Evolutionary conservation across 2,329 filamentous ascomycete genomes (phyloP).

Genomic region (Ophiognomonia clavigignenti-juglandacearum): DNA sequence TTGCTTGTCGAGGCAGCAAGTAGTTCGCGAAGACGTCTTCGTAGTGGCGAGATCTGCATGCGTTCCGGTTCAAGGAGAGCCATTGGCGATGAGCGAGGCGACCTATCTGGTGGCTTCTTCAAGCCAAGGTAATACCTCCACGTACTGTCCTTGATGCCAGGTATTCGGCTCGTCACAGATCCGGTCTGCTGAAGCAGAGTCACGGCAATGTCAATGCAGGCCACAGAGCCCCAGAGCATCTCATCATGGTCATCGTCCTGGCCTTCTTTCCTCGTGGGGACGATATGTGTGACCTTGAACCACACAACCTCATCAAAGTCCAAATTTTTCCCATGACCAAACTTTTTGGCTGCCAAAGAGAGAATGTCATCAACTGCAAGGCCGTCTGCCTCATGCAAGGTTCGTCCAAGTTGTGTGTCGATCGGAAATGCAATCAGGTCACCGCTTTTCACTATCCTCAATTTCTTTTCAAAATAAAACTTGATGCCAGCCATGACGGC

Average conservation of each 20-base stretch:
- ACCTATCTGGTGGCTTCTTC: conserved; percentile 56
- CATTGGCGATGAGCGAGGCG: conserved; percentile 32
- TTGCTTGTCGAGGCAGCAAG: conserved; percentile 85
- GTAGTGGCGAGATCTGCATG: conserved; percentile 53
- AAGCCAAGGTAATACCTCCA: conserved; percentile 90
- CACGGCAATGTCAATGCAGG: conserved; percentile 77
- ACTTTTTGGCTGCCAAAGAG: conserved; percentile 36
- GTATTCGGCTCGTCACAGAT: conserved; percentile 75
- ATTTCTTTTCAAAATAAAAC: conserved; percentile 77
- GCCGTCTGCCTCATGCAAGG: conserved; percentile 66
- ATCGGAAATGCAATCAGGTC: conserved; percentile 87
- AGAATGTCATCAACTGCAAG: conserved; percentile 69
- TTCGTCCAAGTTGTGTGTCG: conserved; percentile 77
- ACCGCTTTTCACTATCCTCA: conserved; percentile 77
- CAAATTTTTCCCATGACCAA: conserved; percentile 25
- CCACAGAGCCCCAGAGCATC: conserved; percentile 79
- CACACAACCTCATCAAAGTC: conserved; percentile 67
- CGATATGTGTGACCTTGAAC: conserved; percentile 83
- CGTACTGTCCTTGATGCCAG: conserved; percentile 67
- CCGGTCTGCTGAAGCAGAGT: conserved; percentile 92
- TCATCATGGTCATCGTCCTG: conserved; percentile 57
- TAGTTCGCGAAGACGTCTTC: conserved; percentile 73
- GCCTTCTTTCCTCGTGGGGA: conserved; percentile 46
- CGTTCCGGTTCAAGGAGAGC: conserved; percentile 41
- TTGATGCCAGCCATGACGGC: conserved; percentile 84